Percentiles rank a stretch among this genome's conserved stretches.
These are phyloP conservation scores for Penicillium simplicissimum DNA, from an alignment of 495 filamentous ascomycete species.

Conservation along the genomic window DNA sequence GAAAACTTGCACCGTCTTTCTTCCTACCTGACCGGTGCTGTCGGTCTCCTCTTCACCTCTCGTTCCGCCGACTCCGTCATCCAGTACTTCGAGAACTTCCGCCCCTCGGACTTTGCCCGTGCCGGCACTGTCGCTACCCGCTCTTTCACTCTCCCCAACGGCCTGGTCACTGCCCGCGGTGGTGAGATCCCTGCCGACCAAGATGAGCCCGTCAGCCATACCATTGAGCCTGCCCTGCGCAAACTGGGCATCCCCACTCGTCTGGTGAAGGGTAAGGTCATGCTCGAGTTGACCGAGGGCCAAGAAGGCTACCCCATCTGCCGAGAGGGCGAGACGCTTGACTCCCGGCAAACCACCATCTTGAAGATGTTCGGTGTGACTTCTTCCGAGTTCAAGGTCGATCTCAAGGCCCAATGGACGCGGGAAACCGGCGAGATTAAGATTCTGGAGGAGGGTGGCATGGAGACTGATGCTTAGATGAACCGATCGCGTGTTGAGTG, in stretches of 20 bases:
- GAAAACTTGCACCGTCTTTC: constrained; percentile 68
- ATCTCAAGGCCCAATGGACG: constrained; percentile 64
- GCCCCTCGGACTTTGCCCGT: constrained; percentile 80
- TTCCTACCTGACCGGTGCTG: constrained; percentile 72
- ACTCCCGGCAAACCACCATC: constrained; percentile 85
- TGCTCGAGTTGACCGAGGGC: constrained; percentile 73
- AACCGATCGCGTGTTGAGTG: constrained; percentile 10
- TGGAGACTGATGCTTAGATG: constrained; percentile 45
- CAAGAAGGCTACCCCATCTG: constrained; percentile 71
- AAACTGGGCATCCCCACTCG: constrained; percentile 85
- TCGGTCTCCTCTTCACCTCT: constrained; percentile 89
- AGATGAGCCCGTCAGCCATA: constrained; percentile 84
- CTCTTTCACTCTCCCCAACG: constrained; percentile 74
- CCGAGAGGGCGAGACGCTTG: constrained; percentile 75
- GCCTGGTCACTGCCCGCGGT: constrained; percentile 70
- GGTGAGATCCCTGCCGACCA: constrained; percentile 76
- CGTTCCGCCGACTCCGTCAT: constrained; percentile 62
- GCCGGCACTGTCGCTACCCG: constrained; percentile 75
- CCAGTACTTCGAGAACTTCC: constrained; percentile 66
- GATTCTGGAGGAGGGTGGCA: constrained; percentile 40
- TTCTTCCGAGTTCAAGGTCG: constrained; percentile 83
- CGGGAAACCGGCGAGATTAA: constrained; percentile 43
- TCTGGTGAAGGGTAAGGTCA: constrained; percentile 83
- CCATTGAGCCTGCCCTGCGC: constrained; percentile 81
- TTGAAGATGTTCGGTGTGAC: constrained; percentile 91